Base-by-base conservation (phyloP, 345 rosid genomes). In the Sisymbrium altissimum region DNA sequence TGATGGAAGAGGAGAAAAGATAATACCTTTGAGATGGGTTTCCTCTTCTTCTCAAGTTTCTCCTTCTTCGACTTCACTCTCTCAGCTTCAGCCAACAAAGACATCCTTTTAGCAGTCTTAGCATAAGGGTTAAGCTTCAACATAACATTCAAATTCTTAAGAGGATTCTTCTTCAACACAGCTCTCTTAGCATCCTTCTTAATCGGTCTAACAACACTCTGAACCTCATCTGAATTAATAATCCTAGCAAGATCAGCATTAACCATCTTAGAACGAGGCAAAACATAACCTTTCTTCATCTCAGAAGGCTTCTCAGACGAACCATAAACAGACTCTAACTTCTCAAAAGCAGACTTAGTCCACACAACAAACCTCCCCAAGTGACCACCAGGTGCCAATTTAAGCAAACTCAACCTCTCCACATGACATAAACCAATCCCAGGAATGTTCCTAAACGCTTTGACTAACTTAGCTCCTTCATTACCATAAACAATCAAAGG, bases 331-430 rank as follows among this genome's bases (percentile, higher is more conserved):
- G 88, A 78, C 15, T 91, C 97, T 1, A 91, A 83, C 84, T 86
- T 91, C 81, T 91, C 96, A 2, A 89, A 82, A 5, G 97, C 96
- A 0, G 95, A 86, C 41, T 91, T 89, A 8, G 96, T 91, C 97
- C 97, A 91, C 52, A 91, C 84, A 10, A 91, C 84, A 48, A 91
- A 87, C 40, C 96, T 70, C 3, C 96, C 97, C 0, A 89, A 82
- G 66, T 89, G 97, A 5, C 95, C 97, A 69, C 97, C 95, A 0
- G 97, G 97, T 7, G 97, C 95, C 0, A 91, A 79, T 81, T 87
- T 91, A 66, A 89, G 72, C 38, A 91, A 78, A 56, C 85, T 87
- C 30, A 91, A 81, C 44, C 95, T 78, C 65, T 91, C 93, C 3
- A 89, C 95, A 38, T 87, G 87, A 12, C 86, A 88, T 0, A 91